These are phyloP conservation scores for Acanthamoeba quina DNA, from an alignment of 208 protist genomes.

Conservation along the genomic window DNA sequence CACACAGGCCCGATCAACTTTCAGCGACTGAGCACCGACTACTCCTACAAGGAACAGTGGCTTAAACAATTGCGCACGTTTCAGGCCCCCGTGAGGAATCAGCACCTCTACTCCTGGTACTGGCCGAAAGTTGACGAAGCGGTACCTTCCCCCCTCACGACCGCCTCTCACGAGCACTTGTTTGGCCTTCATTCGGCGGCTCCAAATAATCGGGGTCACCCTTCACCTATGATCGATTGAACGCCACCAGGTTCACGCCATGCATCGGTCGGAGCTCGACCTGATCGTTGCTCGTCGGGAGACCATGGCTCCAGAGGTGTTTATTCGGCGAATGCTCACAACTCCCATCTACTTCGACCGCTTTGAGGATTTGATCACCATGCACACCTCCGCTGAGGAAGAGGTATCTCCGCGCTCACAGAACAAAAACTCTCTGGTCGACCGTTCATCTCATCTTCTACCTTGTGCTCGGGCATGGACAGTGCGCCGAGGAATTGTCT, in stretches of 20 bases:
- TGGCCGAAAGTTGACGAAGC: not conserved
- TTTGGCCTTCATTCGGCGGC: not conserved
- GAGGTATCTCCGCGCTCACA: not conserved
- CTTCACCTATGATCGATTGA: not conserved
- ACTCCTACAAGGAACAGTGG: conserved; percentile 29
- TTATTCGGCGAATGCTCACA: conserved; percentile 22
- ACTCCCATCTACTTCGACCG: not conserved
- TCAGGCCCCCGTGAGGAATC: not conserved
- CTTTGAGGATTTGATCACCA: conserved; percentile 38
- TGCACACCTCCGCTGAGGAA: not conserved
- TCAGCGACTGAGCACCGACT: not conserved
- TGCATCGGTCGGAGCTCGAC: not conserved
- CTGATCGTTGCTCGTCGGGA: not conserved
- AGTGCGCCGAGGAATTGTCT: not conserved
- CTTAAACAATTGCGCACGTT: not conserved
- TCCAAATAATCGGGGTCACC: not conserved
- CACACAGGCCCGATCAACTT: not conserved
- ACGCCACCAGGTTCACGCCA: not conserved
- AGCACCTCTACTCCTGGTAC: conserved; percentile 31
- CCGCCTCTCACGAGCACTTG: too few relatives aligned
- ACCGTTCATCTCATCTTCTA: too few relatives aligned
- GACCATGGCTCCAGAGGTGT: not conserved
- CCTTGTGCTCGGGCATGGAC: too few relatives aligned
- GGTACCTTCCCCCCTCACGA: not conserved
- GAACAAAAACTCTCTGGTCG: not conserved